These are phyloP conservation scores for Boletus rubropictus DNA, from an alignment of 768 basidiomycete species.

Conservation along the genomic window DNA sequence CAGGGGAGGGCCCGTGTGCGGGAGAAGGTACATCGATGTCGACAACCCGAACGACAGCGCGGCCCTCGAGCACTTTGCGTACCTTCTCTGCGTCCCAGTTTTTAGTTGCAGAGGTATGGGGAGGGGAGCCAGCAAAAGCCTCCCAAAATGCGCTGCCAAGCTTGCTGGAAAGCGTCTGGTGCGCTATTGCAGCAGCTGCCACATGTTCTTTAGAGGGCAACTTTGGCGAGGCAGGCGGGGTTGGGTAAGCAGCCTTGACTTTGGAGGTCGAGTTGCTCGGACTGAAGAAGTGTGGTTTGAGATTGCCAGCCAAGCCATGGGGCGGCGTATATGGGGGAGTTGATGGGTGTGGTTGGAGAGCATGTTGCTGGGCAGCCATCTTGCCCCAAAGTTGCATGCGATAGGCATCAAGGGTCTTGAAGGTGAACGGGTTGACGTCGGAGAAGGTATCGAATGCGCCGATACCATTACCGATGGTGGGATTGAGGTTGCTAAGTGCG, in stretches of 20 bases:
- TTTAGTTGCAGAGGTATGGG: constrained; percentile 23
- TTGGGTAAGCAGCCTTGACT: constrained; percentile 30
- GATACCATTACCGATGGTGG: constrained; percentile 22
- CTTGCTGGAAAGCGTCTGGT: constrained; percentile 66
- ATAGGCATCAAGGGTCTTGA: constrained; percentile 81
- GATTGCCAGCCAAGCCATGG: constrained; percentile 36
- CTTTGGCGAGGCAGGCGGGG: constrained; percentile 39
- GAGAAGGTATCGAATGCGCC: constrained; percentile 71
- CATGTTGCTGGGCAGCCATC: constrained; percentile 71
- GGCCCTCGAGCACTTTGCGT: constrained; percentile 73
- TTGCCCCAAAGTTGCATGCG: constrained; percentile 91
- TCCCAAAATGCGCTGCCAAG: constrained; percentile 83
- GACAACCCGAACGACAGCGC: constrained; percentile 72
- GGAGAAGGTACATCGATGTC: constrained; percentile 50
- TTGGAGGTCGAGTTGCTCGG: constrained; percentile 6
- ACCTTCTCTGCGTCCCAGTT: constrained; percentile 75
- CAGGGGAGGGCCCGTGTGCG: background rate
- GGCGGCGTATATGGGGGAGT: constrained; percentile 18
- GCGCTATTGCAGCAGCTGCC: constrained; percentile 59
- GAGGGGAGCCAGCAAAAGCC: constrained; percentile 60
- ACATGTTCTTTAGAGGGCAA: constrained; percentile 31
- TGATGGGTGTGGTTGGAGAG: constrained; percentile 36
- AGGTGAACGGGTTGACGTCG: constrained; percentile 77
- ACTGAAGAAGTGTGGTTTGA: constrained; percentile 36
- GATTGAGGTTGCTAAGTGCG: constrained; percentile 26